Evolutionary conservation across 352 stramenopile genomes (phyloP).

Genomic region (Phytopythium delawarense): DNA sequence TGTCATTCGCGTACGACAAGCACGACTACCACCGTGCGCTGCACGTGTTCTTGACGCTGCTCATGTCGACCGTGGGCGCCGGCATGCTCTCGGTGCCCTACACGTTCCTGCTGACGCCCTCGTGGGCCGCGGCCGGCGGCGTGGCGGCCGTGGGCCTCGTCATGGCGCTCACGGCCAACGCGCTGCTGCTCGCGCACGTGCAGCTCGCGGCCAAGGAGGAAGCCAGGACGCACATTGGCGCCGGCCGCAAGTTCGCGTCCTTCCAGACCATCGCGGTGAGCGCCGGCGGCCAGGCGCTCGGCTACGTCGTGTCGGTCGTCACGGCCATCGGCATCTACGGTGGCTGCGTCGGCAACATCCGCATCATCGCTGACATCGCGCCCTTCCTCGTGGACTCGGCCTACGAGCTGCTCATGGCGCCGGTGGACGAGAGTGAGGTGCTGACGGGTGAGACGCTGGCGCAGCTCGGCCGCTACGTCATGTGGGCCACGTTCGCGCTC

Average conservation of each 20-base stretch:
- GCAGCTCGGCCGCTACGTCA: slow-evolving; percentile 38
- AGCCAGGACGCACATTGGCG: slow-evolving; percentile 34
- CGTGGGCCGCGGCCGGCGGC: slow-evolving; percentile 32
- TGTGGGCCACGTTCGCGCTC: slow-evolving; percentile 43
- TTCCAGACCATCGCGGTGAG: slow-evolving; percentile 65
- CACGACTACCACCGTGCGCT: slow-evolving; percentile 35
- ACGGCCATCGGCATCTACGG: slow-evolving; percentile 69
- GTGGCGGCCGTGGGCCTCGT: slow-evolving; percentile 42
- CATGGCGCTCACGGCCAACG: slow-evolving; percentile 57
- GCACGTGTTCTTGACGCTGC: slow-evolving; percentile 73
- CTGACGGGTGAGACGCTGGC: slow-evolving; percentile 9
- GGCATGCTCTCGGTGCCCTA: slow-evolving; percentile 71
- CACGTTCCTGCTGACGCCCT: slow-evolving; percentile 55
- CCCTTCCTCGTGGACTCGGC: slow-evolving; percentile 47
- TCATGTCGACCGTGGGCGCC: slow-evolving; percentile 72
- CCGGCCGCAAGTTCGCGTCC: slow-evolving; percentile 44
- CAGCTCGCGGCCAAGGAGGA: slow-evolving; percentile 45
- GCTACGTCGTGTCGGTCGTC: slow-evolving; percentile 59
- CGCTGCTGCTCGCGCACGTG: slow-evolving; percentile 56
- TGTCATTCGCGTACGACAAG: slow-evolving; percentile 41
- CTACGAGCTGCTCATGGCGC: slow-evolving; percentile 16
- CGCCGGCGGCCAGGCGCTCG: slow-evolving; percentile 42
- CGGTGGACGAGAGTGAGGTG: slow-evolving; percentile 6
- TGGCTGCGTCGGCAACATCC: slow-evolving; percentile 63
- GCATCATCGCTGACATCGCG: slow-evolving; percentile 62